A percentile compares a stretch with the other conserved stretches of the same genome.
phyloP scores from a whole-genome alignment of 108 stramenopile genomes.

The Fistulifera pelliculosa region DNA sequence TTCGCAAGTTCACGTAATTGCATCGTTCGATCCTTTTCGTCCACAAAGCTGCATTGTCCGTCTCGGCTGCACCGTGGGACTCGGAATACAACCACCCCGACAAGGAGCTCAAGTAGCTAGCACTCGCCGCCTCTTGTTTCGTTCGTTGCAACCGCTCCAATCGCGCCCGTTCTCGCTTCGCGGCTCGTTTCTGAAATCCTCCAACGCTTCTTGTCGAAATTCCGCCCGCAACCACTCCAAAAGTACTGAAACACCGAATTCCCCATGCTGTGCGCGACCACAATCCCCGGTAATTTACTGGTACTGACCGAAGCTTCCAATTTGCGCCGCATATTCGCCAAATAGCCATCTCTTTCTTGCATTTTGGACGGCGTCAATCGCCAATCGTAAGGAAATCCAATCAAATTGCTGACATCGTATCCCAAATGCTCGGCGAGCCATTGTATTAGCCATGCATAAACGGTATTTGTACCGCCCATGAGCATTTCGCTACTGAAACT shows the following conservation, averaged over 20 bases:
- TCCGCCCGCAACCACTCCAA: conserved; percentile 68
- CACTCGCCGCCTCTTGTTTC: neutral
- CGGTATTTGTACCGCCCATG: conserved; percentile 76
- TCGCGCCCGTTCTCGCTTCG: conserved; percentile 4
- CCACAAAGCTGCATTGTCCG: conserved; percentile 8
- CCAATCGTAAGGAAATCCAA: conserved; percentile 87
- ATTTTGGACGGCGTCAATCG: conserved; percentile 61
- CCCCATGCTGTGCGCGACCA: conserved; percentile 85
- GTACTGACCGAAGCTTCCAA: conserved; percentile 70
- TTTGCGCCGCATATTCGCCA: conserved; percentile 35
- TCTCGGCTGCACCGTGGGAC: conserved; percentile 1
- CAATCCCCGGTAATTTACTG: conserved; percentile 65
- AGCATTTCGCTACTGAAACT: conserved; percentile 49
- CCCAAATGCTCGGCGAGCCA: conserved; percentile 79
- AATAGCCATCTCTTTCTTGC: conserved; percentile 68
- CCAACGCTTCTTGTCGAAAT: conserved; percentile 64
- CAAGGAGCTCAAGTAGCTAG: neutral
- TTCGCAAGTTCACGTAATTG: conserved; percentile 63
- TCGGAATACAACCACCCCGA: conserved; percentile 1
- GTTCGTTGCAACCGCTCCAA: neutral
- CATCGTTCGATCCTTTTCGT: conserved; percentile 13
- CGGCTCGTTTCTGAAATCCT: conserved; percentile 9
- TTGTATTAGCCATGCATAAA: conserved; percentile 81
- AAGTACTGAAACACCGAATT: conserved; percentile 81
- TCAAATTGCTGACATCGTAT: conserved; percentile 73